Base-by-base conservation (phyloP, 208 protist genomes). In the Leishmania tarentolae region DNA sequence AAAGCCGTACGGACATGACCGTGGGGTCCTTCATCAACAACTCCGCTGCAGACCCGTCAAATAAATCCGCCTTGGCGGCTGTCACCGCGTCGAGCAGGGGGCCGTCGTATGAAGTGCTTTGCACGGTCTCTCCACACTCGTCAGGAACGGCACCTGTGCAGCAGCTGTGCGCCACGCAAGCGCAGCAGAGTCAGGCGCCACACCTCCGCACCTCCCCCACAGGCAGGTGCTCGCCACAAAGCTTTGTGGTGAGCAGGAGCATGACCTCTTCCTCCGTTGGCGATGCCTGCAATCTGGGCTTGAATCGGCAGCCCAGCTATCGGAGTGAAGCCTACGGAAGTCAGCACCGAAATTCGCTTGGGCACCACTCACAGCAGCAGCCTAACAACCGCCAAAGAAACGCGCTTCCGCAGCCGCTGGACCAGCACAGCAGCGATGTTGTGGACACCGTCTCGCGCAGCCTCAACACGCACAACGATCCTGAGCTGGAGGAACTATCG, bases 401-500 rank as follows among this genome's bases (percentile, higher is more conserved):
- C 8, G 24, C 70, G 46, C 70, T 57, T 57, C n/a, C 42, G n/a
- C 70, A 35, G 47, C 46, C 69, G 46, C 17, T 57, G 13, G n/a
- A 75, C 59, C 78, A 72, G 59, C 46, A 44, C 79, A 79, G 66
- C 61, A 81, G 74, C 37, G 78, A 81, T 19, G 52, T 83, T 4
- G 71, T 83, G 69, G 83, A 80, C 71, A 69, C 83, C 74, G 78
- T 86, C 66, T 86, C 83, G 37, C 85, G 78, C 53, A 80, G 74
- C 57, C 82, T 86, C 35, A 83, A 86, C 80, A 65, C 71, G 46
- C 78, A 83, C 71, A 81, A 83, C 66, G 86, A 89, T 40, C 76
- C 86, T 6, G 86, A 89, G 69, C 52, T 89, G 69, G 83, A 83
- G 59, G 82, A 69, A 66, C 76, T 89, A 44, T 76, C 75, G 68